Conservation (phyloP, 2,329 filamentous ascomycete species). For the Penicillium sp. region DNA sequence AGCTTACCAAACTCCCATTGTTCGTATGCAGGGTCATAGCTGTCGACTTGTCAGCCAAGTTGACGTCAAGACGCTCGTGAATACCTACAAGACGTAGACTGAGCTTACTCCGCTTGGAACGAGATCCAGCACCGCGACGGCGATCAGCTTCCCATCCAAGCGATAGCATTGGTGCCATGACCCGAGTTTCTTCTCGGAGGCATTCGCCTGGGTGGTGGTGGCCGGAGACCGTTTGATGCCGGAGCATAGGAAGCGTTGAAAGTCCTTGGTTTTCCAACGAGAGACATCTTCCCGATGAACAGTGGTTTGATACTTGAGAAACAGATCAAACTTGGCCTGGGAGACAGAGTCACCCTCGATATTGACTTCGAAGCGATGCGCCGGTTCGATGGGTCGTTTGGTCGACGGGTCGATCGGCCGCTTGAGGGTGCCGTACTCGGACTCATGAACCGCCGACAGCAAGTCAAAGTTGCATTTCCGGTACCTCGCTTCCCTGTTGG, state of each 20-base stretch:
- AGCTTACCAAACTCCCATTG: conserved; percentile 63
- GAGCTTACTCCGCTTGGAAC: conserved; percentile 49
- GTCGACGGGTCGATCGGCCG: conserved; percentile 46
- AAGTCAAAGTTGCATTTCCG: conserved; percentile 47
- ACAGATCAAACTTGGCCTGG: conserved; percentile 48
- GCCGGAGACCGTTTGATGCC: conserved; percentile 43
- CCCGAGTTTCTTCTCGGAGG: conserved; percentile 45
- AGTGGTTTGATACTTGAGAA: conserved; percentile 47
- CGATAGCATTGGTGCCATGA: conserved; percentile 53
- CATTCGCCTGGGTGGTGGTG: conserved; percentile 26
- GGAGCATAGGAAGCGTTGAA: conserved; percentile 49
- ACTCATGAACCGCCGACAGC: conserved; percentile 40
- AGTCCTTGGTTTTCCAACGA: conserved; percentile 45
- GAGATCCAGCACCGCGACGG: conserved; percentile 49
- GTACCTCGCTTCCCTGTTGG: conserved; percentile 43
- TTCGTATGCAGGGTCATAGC: conserved; percentile 60
- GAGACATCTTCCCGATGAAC: conserved; percentile 47
- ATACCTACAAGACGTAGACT: conserved; percentile 49
- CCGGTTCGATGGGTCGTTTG: conserved; percentile 46
- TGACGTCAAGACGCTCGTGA: not conserved
- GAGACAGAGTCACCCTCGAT: conserved; percentile 49
- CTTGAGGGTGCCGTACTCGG: conserved; percentile 45
- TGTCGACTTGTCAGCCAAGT: conserved; percentile 21
- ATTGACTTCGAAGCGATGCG: conserved; percentile 49
- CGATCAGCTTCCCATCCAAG: conserved; percentile 49